Base-by-base conservation (phyloP, 495 filamentous ascomycete genomes). In the Choiromyces venosus region DNA sequence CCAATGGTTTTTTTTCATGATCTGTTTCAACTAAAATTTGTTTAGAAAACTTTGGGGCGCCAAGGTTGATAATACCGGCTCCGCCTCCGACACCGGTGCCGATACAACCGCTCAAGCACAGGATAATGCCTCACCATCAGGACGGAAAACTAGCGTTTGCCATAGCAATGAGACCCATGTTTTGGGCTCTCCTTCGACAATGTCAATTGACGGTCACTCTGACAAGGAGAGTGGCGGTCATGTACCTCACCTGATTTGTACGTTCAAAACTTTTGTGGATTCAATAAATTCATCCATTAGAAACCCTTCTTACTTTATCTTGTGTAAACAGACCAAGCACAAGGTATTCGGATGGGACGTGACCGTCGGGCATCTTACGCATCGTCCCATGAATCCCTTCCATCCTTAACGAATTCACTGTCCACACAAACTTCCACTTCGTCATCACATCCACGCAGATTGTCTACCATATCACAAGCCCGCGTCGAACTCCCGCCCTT, bases 211-310 rank as follows among this genome's bases (percentile, higher is more conserved):
- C 64, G 69, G 79, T 21, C 42, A 66, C 67, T 81, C 79, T 29
- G 80, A 81, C 42, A 81, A 73, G 66, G 80, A 81, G 67, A 74
- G 44, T 56, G 19, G 73, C 37, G 71, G 81, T 72, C 88, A 90
- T 82, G 86, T 87, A 69, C 87, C 89, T 70, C 88, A 90, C 82
- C 83, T 88, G 65, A 84, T 88, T 79, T 88, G 87, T 89, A 84
- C 83, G 87, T 85, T 61, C 68, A 56, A 64, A 71, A 71, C 70
- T 79, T 68, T 46, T 74, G 33, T 72, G 39, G 67, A 21, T 39
- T 66, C 40, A 44, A 52, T 25, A 69, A 33, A 39, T 37, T 66
- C 21, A 16, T 71, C 44, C 29, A 35, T n/a, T 52, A 52, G 61
- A 68, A 69, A 39, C 44, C 66, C 67, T 68, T 76, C 73, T 79